These are phyloP conservation scores for Alternaria sp. DNA, from an alignment of 2,329 filamentous ascomycete species.

Conservation along the genomic window DNA sequence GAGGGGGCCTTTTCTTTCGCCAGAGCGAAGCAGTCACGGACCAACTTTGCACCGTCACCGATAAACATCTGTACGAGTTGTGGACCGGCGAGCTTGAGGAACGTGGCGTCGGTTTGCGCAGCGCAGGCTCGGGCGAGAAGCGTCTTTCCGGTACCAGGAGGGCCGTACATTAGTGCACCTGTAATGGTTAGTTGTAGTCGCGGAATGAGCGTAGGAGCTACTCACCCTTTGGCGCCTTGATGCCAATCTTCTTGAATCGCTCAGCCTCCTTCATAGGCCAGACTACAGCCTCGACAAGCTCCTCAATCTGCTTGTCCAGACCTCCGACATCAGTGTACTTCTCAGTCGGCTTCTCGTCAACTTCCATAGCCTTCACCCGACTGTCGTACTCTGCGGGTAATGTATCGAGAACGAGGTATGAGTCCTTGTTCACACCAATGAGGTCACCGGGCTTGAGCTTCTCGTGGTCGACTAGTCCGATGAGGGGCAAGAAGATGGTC, in stretches of 20 bases:
- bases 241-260: slow-evolving; percentile 99
- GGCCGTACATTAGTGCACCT: slow-evolving; percentile 97
- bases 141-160: slow-evolving; percentile 89
- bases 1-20: slow-evolving; percentile 99
- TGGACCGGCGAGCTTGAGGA: slow-evolving; percentile 96
- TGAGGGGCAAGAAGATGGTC: slow-evolving; percentile 97
- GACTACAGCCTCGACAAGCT: slow-evolving; percentile 96
- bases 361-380: slow-evolving; percentile 99
- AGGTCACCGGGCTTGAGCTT: slow-evolving; percentile 94
- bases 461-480: slow-evolving; percentile 94
- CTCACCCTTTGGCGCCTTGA: slow-evolving; percentile 97
- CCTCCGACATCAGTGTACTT: slow-evolving; percentile 99
- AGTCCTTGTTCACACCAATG: slow-evolving; percentile 99
- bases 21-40: slow-evolving; percentile 95
- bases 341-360: slow-evolving; percentile 99
- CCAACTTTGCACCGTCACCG: slow-evolving; percentile 95
- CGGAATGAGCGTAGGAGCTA: background rate
- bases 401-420: slow-evolving; percentile 95
- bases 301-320: slow-evolving; percentile 98
- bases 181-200: slow-evolving; percentile 19
- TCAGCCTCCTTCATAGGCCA: slow-evolving; percentile 99
- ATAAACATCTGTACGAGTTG: slow-evolving; percentile 99
- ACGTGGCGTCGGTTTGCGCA: slow-evolving; percentile 97
- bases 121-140: slow-evolving; percentile 94
- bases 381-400: slow-evolving; percentile 98